Evolutionary conservation across 148 eudicot species (phyloP).

Genomic region (Silene conica): DNA sequence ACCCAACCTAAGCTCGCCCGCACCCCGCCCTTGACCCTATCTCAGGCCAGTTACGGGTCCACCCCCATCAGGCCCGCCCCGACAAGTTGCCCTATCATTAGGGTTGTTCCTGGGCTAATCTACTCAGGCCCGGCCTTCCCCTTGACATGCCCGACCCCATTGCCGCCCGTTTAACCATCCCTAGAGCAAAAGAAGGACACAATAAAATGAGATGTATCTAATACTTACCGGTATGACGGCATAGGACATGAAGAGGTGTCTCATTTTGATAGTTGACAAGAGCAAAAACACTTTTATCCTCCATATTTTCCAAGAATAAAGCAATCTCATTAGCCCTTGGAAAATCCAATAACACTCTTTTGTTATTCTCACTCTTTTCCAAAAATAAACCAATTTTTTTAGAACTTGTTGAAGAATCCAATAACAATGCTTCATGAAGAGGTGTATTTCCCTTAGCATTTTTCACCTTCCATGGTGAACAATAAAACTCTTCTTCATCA

Average conservation of each 20-base stretch:
- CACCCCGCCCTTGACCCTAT: too few species aligned
- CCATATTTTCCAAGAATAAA: background rate
- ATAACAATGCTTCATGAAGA: slow-evolving; percentile 9
- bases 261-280: slow-evolving; percentile 6
- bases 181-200: too few species aligned
- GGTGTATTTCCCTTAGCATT: slow-evolving; percentile 22
- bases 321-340: background rate
- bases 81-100: too few species aligned
- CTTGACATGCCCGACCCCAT: too few species aligned
- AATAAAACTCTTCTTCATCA: slow-evolving; percentile 7
- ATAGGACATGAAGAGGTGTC: slow-evolving; percentile 22
- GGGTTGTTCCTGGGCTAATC: too few species aligned
- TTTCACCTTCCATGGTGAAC: slow-evolving; percentile 22
- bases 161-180: too few species aligned
- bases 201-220: too few species aligned
- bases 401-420: background rate
- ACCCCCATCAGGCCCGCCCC: too few species aligned
- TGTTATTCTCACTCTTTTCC: background rate
- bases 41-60: too few species aligned
- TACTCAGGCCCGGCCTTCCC: too few species aligned
- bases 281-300: background rate
- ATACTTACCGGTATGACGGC: slow-evolving; percentile 1
- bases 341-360: background rate
- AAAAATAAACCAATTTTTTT: background rate
- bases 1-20: too few species aligned